Evolutionary conservation across 1,284 basidiomycete species (phyloP), one percentile per base, ranked within the genome.

Genomic region (Ustilago xerochloae): DNA sequence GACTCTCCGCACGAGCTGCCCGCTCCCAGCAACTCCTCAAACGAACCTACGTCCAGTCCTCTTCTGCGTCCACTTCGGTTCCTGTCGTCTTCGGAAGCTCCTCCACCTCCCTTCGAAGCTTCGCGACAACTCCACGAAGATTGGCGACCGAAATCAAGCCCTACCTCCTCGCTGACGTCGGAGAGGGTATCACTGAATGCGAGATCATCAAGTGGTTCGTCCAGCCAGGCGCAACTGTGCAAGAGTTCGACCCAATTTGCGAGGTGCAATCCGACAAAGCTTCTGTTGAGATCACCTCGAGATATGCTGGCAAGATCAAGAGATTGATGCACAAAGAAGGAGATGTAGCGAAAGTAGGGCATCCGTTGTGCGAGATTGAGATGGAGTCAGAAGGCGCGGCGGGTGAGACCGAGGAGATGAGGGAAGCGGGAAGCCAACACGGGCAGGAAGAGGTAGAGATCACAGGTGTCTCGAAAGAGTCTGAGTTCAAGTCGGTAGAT

Each of bases 221-320:
- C 30, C 87, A 89, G 74, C 88, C 90, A 2, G 82, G 85, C 16
- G 86, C 88, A n/a, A 80, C 81, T 0, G 87, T 97, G 0, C 87
- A 90, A 61, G 88, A 90, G 41, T 97, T 97, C 81, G 94, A 97
- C 68, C 88, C 91, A 1, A 87, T 97, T 3, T 94, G 93, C 80
- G 94, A 97, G 80, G 94, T 97, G 0, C 93, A 94, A 86, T 93
- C 91, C 70, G 94, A 97, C 88, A 97, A 97, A 85, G 92, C 92
- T 3, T 93, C 91, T 76, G 94, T 97, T 26, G 94, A 97, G 84
- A 93, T 97, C 64, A 97, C 94, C 0, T 92, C 91, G 61, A 93
- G 94, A 0, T 94, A 89, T 78, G 90, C 93, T 32, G 94, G 94
- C 2, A 87, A 89, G 30, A 87, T 97, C 46, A 89, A 87, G 63